Evolutionary conservation across 345 rosid genomes (phyloP), one percentile per base, ranked within the genome.

Genomic region (Euclidium syriacum): DNA sequence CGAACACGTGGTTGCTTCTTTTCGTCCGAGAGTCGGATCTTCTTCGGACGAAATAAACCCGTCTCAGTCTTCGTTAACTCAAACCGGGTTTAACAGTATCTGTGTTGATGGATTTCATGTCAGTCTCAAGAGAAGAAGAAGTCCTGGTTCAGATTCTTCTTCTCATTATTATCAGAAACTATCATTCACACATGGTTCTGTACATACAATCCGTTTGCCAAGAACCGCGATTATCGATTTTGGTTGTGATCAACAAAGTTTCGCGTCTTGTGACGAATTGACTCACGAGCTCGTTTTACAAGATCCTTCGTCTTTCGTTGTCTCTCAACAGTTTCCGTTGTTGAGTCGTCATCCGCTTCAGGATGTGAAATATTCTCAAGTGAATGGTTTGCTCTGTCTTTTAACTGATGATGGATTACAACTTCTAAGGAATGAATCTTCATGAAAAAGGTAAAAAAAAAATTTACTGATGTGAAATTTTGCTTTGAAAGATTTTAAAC

Each of bases 1-100:
- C 10, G 74, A 83, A 30, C 83, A 83, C 63, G 67, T 86, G 19
- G 81, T 92, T 54, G 90, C 87, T 58, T 75, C 95, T 6, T 92
- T 77, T 53, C 95, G 98, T 58, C 95, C 96, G 5, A 80, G 74
- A 75, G 73, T 79, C 22, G 80, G 79, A 47, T 47, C 74, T 47
- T 47, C 76, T 32, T n/a, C n/a, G n/a, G 68, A 46, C 20, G 92
- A 75, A 54, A 53, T 77, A 55, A 19, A 30, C 39, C 19, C 17
- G 20, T 68, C 84, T 57, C 96, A 91, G 73, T 67, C 79, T 29
- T 49, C 47, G 4, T 65, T 48, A 18, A 79, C 77, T 38, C 83
- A 82, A 68, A 73, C 81, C 18, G 64, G 78, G 51, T 48, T 51
- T 10, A 25, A 49, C 25, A 81, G 85, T 10, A 80, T 60, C 55